Evolutionary conservation across 768 basidiomycete genomes (phyloP).

Genomic region (Rhizopogon roseolus): DNA sequence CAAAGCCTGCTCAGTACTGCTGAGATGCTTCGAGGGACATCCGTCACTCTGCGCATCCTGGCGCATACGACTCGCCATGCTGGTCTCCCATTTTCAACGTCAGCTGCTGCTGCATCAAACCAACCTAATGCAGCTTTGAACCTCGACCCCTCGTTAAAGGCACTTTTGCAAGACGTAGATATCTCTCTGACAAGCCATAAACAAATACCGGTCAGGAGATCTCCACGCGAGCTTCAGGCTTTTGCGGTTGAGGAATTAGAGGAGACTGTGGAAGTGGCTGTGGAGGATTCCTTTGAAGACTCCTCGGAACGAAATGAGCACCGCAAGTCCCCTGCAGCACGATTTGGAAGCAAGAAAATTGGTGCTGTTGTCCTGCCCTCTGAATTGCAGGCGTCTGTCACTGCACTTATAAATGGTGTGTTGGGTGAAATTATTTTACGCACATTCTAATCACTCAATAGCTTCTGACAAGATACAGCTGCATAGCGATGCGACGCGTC

Average conservation of each 20-base stretch:
- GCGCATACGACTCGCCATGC: constrained; percentile 18
- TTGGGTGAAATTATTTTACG: not conserved
- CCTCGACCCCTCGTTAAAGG: constrained; percentile 61
- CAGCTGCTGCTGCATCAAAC: constrained; percentile 20
- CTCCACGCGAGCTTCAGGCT: constrained; percentile 53
- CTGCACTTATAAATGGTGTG: constrained; percentile 62
- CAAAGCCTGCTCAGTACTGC: not conserved
- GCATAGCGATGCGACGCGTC: constrained; percentile 66
- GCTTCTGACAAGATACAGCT: constrained; percentile 61
- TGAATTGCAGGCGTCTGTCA: constrained; percentile 66
- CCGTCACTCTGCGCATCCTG: constrained; percentile 19
- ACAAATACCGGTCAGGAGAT: constrained; percentile 24
- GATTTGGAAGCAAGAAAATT: constrained; percentile 69
- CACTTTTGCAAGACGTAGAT: constrained; percentile 63
- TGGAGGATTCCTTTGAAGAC: constrained; percentile 26
- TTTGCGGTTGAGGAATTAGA: constrained; percentile 32
- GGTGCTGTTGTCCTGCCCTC: constrained; percentile 69
- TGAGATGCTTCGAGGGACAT: constrained; percentile 20
- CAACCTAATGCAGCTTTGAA: constrained; percentile 57
- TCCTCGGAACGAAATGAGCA: constrained; percentile 26
- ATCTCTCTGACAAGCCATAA: constrained; percentile 46
- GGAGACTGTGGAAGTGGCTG: constrained; percentile 26
- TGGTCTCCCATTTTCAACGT: constrained; percentile 26
- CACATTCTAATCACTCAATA: constrained; percentile 22
- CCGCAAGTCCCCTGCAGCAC: constrained; percentile 76